Evolutionary conservation across 805 yeast genomes (phyloP).

Genomic region (Metschnikowia reukaufii): DNA sequence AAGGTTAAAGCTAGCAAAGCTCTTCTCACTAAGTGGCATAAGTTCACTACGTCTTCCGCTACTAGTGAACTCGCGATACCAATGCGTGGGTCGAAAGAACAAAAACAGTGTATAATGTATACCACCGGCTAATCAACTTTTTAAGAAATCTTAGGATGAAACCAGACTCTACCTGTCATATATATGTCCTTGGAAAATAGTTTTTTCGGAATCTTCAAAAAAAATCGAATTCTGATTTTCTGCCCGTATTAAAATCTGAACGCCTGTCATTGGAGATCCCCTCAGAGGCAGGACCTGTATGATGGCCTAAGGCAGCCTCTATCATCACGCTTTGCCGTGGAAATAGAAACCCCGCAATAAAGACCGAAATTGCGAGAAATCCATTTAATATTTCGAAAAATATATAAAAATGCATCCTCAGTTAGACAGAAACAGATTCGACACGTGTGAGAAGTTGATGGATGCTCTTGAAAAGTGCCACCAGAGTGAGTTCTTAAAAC

Average conservation of each 20-base stretch:
- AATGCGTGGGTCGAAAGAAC: too few species aligned
- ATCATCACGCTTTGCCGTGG: neutral
- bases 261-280: neutral
- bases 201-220: neutral
- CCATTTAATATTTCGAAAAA: neutral
- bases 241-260: neutral
- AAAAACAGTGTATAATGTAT: too few species aligned
- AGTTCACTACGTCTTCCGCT: too few species aligned
- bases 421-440: slow-evolving; percentile 43
- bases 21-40: too few species aligned
- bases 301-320: neutral
- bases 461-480: slow-evolving; percentile 91
- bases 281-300: neutral
- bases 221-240: neutral
- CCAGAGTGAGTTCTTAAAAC: slow-evolving; percentile 59
- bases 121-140: too few species aligned
- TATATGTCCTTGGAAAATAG: too few species aligned
- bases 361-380: too few species aligned
- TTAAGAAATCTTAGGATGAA: neutral
- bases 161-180: too few species aligned
- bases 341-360: neutral
- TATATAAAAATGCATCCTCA: slow-evolving; percentile 43
- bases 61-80: too few species aligned
- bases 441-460: slow-evolving; percentile 73
- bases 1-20: too few species aligned